Evolutionary conservation across 2,329 filamentous ascomycete genomes (phyloP), one percentile per base, ranked within the genome.

Genomic region (Epichloe scottii): DNA sequence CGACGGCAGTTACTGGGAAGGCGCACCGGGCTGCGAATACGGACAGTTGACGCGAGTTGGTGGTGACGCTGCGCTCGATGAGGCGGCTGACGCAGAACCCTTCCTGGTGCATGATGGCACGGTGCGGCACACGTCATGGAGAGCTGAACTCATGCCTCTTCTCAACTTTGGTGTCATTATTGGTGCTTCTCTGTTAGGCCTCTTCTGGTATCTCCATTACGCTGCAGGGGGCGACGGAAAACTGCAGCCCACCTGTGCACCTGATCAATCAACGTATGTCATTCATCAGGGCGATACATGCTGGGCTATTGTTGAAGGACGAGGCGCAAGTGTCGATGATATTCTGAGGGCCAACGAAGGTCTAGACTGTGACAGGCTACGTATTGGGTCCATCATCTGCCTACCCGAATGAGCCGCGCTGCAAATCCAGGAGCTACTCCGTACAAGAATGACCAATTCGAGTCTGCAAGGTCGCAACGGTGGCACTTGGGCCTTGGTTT

Each of bases 141-240:
- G 77, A 33, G 68, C 71, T 35, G 72, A 76, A 53, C 66, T 76
- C 65, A 71, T 69, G 66, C 74, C 74, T n/a, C 65, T 81, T 55
- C 67, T 81, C 58, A 79, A 79, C 59, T 81, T 80, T 63, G 76
- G 75, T 50, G 62, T 80, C 54, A 61, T 81, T 37, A 68, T 78
- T 49, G 66, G 76, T 4, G 57, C 79, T 15, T 74, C 71, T 53
- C 62, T 81, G 46, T 58, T 80, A 35, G 60, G 71, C 17, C 57
- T 81, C 42, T 71, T 74, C 53, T 77, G 72, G 71, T 72, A 71
- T 60, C 63, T 77, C 17, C 62, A 66, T 51, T 59, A 62, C 50
- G 62, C 61, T 2, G 58, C 66, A 0, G 59, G 41, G 10, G 30
- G 23, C 37, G 39, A 44, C 11, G 34, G 34, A 10, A 23, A 46